Evolutionary conservation across 139 green algal species (phyloP), one percentile per base, ranked within the genome.

Genomic region (Deuterostichococcus epilithicus): DNA sequence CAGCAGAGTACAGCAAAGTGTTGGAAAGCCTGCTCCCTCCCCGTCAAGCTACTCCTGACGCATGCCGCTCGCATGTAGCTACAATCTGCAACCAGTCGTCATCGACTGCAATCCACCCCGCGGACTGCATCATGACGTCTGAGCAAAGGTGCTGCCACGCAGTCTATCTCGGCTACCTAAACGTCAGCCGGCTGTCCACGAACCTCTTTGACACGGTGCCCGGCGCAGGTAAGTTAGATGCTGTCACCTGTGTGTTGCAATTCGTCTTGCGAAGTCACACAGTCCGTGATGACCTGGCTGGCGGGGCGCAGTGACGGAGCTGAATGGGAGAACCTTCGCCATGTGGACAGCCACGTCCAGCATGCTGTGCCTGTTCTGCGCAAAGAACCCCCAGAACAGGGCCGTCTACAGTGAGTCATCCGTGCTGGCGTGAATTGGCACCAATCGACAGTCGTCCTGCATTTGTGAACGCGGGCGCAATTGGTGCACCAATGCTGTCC

Each of bases 331-430:
- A 1, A 93, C 94, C 0, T 97, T 97, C 77, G 91, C 89, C 0
- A 86, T 86, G 1, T 97, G 92, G 92, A 97, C 92, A 4, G 30
- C 89, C 22, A 86, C 91, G 34, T 93, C 92, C 0, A 95, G 91
- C 76, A 80, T 85, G 23, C 85, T 97, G 15, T 97, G 92, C 84
- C 52, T 97, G 2, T 86, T 93, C 15, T 96, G 91, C 63, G 90
- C 92, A 0, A 84, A 84, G 15, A 89, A 96, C 67, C 85, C 90
- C 10, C 85, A 81, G 18, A 89, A 91, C 67, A 35, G 74, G 25
- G 76, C 86, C 23, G 90, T 97, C 26, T 97, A 97, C 66, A 85
- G 92, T 95, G 75, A 77, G 81, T 36, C 44, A 8, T 23, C n/a
- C 28, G 70, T 13, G 0, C 10, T 32, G 15, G 23, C 39, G 5